These are phyloP conservation scores for Phlegmacium glaucopus DNA, from an alignment of 768 basidiomycete species.

Conservation along the genomic window DNA sequence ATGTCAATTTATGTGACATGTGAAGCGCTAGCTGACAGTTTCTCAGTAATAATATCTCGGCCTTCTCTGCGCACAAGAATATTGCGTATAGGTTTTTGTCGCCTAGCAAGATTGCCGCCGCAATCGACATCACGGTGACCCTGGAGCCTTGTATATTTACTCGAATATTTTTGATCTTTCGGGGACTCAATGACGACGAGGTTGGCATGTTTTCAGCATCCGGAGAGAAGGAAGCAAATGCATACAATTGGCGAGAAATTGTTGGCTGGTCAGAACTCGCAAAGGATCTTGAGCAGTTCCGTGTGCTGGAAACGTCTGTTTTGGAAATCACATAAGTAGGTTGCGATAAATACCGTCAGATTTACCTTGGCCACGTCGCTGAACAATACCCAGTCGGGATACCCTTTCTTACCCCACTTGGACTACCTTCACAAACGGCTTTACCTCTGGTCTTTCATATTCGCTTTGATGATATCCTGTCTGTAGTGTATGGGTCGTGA, in stretches of 20 bases:
- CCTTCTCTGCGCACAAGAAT: conserved; percentile 76
- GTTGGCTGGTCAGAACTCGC: conserved; percentile 81
- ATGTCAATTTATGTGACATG: conserved; percentile 16
- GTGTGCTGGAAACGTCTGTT: conserved; percentile 76
- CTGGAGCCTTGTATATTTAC: conserved; percentile 79
- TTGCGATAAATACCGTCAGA: too few species aligned
- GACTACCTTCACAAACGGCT: too few species aligned
- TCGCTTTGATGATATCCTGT: too few species aligned
- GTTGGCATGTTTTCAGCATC: conserved; percentile 69
- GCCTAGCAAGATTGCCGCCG: conserved; percentile 74
- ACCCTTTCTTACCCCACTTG: too few species aligned
- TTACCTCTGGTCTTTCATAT: too few species aligned
- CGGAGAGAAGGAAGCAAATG: conserved; percentile 84
- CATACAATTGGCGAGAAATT: conserved; percentile 75
- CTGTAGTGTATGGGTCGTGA: too few species aligned
- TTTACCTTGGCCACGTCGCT: too few species aligned
- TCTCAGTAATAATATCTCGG: conserved; percentile 67
- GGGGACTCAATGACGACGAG: conserved; percentile 80
- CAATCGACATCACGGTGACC: conserved; percentile 86
- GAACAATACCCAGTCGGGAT: too few species aligned
- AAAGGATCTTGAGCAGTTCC: conserved; percentile 70
- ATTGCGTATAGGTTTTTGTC: conserved; percentile 89
- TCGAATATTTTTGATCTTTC: conserved; percentile 82
- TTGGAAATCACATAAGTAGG: conserved; percentile 56
- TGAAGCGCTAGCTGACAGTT: not conserved